Evolutionary conservation across 2,329 filamentous ascomycete genomes (phyloP).

Genomic region (Alternaria sp.): DNA sequence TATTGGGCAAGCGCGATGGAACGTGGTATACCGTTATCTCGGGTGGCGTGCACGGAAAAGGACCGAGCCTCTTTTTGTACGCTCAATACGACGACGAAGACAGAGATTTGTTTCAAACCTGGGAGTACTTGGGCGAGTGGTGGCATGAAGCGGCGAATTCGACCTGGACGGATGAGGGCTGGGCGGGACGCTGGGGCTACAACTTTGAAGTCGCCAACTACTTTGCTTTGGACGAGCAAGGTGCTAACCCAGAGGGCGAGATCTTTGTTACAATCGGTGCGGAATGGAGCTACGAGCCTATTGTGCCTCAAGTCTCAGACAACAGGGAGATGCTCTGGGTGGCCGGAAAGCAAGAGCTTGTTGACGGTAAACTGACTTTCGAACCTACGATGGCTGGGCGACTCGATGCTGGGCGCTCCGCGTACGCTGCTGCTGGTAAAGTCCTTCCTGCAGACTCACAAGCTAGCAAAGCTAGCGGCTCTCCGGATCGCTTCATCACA

Average conservation of each 20-base stretch:
- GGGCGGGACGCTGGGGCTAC: conserved; percentile 42
- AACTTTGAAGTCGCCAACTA: conserved; percentile 57
- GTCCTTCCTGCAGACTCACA: conserved; percentile 47
- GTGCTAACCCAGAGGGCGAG: conserved; percentile 50
- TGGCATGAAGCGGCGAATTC: conserved; percentile 48
- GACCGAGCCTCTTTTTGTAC: conserved; percentile 51
- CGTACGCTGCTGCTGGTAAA: conserved; percentile 55
- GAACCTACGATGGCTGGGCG: conserved; percentile 51
- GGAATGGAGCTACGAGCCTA: conserved; percentile 53
- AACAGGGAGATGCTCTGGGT: conserved; percentile 53
- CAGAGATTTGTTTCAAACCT: conserved; percentile 46
- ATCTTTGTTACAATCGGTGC: conserved; percentile 52
- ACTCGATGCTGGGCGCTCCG: conserved; percentile 51
- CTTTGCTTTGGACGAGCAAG: conserved; percentile 50
- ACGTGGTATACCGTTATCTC: conserved; percentile 52
- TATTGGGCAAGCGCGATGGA: conserved; percentile 42
- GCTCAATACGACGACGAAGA: conserved; percentile 40
- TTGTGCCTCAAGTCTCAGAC: conserved; percentile 49
- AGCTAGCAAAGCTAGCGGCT: conserved; percentile 47
- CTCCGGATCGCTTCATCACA: conserved; percentile 51
- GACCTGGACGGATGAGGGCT: conserved; percentile 27
- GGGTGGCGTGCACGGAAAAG: conserved; percentile 49
- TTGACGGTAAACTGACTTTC: conserved; percentile 40
- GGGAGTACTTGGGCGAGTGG: conserved; percentile 48
- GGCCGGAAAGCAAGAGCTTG: conserved; percentile 44